Conservation (phyloP, 2,329 filamentous ascomycete genomes). For the Emergomyces africanus region DNA sequence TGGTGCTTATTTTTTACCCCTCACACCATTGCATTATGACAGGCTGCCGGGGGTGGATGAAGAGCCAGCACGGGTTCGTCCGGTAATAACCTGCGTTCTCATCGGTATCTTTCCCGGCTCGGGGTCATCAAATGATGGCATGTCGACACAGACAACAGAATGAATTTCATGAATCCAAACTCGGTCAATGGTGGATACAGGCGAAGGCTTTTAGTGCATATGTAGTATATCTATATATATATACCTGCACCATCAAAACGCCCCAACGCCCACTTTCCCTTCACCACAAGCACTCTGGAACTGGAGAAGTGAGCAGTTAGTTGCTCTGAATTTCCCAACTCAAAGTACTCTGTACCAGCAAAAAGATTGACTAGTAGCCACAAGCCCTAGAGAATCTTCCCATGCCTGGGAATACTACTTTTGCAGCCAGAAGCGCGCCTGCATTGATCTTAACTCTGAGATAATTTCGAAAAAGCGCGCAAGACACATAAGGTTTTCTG, state of each 20-base stretch:
- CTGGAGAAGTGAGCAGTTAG: too few species aligned
- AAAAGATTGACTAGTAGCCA: too few species aligned
- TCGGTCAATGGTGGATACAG: too few species aligned
- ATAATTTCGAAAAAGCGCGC: not conserved
- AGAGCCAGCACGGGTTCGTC: not conserved
- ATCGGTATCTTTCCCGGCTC: not conserved
- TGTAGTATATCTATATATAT: too few species aligned
- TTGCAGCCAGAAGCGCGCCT: not conserved
- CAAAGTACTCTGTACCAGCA: too few species aligned
- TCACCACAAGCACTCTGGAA: not conserved
- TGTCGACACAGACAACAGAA: not conserved
- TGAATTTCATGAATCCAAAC: not conserved
- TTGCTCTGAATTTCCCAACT: too few species aligned
- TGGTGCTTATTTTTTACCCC: not conserved
- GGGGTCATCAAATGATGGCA: too few species aligned
- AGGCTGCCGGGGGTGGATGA: not conserved
- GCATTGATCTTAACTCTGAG: not conserved
- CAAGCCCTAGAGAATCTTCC: too few species aligned
- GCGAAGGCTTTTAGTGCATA: too few species aligned
- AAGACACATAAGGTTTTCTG: not conserved
- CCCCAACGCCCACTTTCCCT: not conserved
- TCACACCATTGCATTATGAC: not conserved
- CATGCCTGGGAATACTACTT: too few species aligned
- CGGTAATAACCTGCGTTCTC: not conserved
- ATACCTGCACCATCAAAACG: not conserved